phyloP scores from a whole-genome alignment of 148 eudicot genomes.

The Camellia japonica region DNA sequence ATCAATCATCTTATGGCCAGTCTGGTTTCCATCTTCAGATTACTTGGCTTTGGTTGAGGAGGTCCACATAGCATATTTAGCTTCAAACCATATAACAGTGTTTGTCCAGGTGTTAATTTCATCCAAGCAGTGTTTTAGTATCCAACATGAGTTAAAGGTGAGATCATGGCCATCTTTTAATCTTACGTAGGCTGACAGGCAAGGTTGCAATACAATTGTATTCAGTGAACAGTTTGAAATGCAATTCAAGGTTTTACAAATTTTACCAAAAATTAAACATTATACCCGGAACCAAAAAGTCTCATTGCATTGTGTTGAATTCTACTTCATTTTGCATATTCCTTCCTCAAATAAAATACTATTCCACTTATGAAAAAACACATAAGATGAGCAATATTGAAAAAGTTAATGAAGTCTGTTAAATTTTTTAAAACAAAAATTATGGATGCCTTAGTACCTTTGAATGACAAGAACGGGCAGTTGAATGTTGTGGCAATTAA shows the following conservation, averaged over 20 bases:
- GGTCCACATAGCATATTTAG: neutral
- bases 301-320: neutral
- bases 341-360: neutral
- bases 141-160: neutral
- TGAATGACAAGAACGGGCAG: slow-evolving; percentile 67
- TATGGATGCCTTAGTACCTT: slow-evolving; percentile 41
- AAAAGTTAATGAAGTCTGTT: neutral
- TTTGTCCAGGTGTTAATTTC: neutral
- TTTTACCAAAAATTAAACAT: neutral
- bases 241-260: neutral
- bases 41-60: neutral
- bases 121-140: neutral
- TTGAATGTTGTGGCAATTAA: slow-evolving; percentile 47
- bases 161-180: neutral
- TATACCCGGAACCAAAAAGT: neutral
- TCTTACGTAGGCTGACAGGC: neutral
- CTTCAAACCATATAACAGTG: neutral
- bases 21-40: too few species aligned
- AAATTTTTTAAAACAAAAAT: slow-evolving; percentile 6
- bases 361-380: neutral
- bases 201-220: neutral
- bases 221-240: too few species aligned
- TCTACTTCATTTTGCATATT: neutral
- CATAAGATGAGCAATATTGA: neutral
- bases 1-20: too few species aligned